phyloP scores from a whole-genome alignment of 73 alveolate species.

The Tetrahymena borealis region DNA sequence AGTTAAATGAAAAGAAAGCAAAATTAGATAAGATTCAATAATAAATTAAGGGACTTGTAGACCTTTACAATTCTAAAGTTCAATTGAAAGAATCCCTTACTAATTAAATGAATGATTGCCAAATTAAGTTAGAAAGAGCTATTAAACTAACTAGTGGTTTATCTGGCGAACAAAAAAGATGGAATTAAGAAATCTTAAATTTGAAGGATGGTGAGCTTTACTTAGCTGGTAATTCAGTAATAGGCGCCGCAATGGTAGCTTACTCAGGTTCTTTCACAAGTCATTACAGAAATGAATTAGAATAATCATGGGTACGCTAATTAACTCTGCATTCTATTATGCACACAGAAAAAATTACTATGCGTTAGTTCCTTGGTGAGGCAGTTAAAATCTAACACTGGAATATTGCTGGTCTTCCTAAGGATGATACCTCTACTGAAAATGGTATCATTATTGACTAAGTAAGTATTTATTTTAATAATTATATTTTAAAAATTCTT shows the following conservation, averaged over 20 bases:
- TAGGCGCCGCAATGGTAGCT: constrained; percentile 14
- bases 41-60: constrained; percentile 2
- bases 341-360: constrained; percentile 40
- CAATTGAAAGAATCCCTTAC: neutral
- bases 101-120: constrained; percentile 22
- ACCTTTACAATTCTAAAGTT: neutral
- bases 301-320: neutral
- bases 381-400: constrained; percentile 86
- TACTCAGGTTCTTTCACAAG: constrained; percentile 21
- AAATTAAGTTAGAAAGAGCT: constrained; percentile 22
- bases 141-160: constrained; percentile 24
- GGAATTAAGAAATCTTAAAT: constrained; percentile 5
- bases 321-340: constrained; percentile 3
- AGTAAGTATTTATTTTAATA: neutral
- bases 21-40: neutral
- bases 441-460: constrained; percentile 83
- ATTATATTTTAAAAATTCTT: neutral
- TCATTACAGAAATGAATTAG: constrained; percentile 11
- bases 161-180: constrained; percentile 19
- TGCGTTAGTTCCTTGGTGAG: constrained; percentile 93
- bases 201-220: constrained; percentile 13
- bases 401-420: constrained; percentile 90
- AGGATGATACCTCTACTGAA: constrained; percentile 89
- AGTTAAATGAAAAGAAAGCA: constrained; percentile 9
- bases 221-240: constrained; percentile 15